Evolutionary conservation across 2,329 filamentous ascomycete species (phyloP).

Genomic region (Geosmithia morbida): DNA sequence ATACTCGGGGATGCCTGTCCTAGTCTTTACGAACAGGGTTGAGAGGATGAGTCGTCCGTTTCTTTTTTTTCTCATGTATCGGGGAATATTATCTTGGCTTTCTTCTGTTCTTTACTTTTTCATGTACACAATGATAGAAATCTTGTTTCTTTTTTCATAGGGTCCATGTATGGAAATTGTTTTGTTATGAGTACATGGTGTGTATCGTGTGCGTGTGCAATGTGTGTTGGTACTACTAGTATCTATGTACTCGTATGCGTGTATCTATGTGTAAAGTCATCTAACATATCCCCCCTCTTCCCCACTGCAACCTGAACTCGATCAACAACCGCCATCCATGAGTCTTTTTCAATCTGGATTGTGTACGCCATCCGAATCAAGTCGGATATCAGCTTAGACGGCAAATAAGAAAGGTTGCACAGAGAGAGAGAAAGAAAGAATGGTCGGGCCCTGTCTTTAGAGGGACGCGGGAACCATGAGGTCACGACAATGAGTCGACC

Average conservation of each 20-base stretch:
- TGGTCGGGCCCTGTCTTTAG: no score
- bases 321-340: no score
- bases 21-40: neutral
- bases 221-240: no score
- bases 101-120: neutral
- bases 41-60: neutral
- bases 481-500: neutral
- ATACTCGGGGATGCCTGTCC: neutral
- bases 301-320: no score
- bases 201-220: no score
- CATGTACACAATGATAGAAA: neutral
- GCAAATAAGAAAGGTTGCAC: neutral
- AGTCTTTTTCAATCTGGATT: no score
- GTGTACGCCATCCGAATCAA: no score
- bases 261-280: no score
- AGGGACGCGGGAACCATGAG: no score
- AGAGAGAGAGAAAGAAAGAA: neutral
- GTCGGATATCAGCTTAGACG: neutral
- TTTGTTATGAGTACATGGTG: neutral
- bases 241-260: no score
- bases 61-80: neutral
- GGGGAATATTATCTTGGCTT: neutral
- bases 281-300: no score
- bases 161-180: neutral
- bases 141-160: neutral